Conservation (phyloP, 805 yeast genomes). For the Cyberlindnera saturnus region DNA sequence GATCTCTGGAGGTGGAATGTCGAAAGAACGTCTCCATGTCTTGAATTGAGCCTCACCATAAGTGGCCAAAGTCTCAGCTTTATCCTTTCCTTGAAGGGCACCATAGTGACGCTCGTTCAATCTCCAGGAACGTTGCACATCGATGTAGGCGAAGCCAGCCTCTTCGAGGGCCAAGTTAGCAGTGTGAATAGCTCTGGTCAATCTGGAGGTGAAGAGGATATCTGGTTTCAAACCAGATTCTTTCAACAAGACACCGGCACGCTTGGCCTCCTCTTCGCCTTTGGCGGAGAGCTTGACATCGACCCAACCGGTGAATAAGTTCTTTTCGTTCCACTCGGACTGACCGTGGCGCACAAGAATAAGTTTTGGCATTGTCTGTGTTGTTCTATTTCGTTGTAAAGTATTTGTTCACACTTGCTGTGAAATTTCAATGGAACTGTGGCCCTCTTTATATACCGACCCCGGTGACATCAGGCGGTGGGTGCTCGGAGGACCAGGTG, state of each 20-base stretch:
- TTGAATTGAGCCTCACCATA: constrained; percentile 92
- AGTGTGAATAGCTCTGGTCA: constrained; percentile 94
- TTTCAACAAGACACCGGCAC: constrained; percentile 89
- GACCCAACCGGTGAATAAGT: constrained; percentile 98
- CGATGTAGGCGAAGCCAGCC: constrained; percentile 87
- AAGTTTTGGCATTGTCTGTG: constrained; percentile 49
- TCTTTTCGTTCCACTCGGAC: constrained; percentile 98
- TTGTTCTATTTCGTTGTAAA: background rate
- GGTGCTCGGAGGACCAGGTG: background rate
- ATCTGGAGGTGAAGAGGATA: constrained; percentile 82
- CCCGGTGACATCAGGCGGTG: constrained; percentile 5
- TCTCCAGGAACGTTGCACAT: constrained; percentile 95
- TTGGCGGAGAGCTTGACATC: constrained; percentile 79
- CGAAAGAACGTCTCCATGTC: constrained; percentile 96
- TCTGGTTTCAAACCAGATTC: constrained; percentile 85
- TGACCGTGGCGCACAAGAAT: constrained; percentile 98
- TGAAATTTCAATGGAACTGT: background rate
- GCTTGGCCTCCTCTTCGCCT: constrained; percentile 86
- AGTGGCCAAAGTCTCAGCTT: constrained; percentile 82
- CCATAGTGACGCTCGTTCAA: constrained; percentile 99
- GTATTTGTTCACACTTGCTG: background rate
- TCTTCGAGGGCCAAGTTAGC: constrained; percentile 88
- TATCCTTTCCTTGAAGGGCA: constrained; percentile 97
- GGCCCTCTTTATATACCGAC: background rate
- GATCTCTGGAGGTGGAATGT: constrained; percentile 91